Evolutionary conservation across 257 asterid genomes (phyloP).

Genomic region (Linaria vulgaris): DNA sequence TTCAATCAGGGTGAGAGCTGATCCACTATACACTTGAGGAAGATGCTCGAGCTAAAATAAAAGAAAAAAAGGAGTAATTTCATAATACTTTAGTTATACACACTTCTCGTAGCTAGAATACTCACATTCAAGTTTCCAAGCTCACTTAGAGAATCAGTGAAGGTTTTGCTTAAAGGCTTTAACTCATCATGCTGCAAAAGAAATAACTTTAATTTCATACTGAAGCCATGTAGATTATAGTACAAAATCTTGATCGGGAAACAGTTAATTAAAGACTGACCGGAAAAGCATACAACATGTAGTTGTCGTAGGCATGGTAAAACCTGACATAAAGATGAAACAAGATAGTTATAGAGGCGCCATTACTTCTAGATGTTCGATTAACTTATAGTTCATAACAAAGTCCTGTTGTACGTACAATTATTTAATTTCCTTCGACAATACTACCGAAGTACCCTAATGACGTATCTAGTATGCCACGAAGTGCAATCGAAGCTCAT

Average conservation of each 20-base stretch:
- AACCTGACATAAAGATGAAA: conserved; percentile 63
- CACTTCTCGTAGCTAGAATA: conserved; percentile 18
- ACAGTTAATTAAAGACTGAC: conserved; percentile 44
- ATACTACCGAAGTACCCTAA: conserved; percentile 14
- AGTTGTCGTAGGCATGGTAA: conserved; percentile 96
- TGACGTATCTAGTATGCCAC: conserved; percentile 2
- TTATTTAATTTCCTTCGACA: background rate
- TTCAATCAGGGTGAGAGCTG: conserved; percentile 90
- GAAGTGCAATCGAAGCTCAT: conserved; percentile 14
- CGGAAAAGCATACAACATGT: conserved; percentile 90
- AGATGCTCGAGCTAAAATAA: conserved; percentile 72
- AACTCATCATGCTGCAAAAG: conserved; percentile 88
- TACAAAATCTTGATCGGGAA: conserved; percentile 7
- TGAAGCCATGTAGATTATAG: conserved; percentile 13
- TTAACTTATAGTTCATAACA: background rate
- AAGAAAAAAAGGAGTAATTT: conserved; percentile 27
- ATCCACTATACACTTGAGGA: conserved; percentile 77
- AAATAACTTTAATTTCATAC: conserved; percentile 16
- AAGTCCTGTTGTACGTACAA: background rate
- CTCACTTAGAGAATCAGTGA: conserved; percentile 85
- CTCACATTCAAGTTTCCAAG: conserved; percentile 90
- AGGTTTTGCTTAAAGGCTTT: conserved; percentile 77
- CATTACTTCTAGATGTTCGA: too few relatives aligned
- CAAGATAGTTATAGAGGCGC: conserved; percentile 22
- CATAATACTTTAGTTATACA: conserved; percentile 6